Percentiles rank a stretch among this genome's conserved stretches.
Evolutionary conservation across 106 monocot species (phyloP).

Genomic region (Allium fistulosum): DNA sequence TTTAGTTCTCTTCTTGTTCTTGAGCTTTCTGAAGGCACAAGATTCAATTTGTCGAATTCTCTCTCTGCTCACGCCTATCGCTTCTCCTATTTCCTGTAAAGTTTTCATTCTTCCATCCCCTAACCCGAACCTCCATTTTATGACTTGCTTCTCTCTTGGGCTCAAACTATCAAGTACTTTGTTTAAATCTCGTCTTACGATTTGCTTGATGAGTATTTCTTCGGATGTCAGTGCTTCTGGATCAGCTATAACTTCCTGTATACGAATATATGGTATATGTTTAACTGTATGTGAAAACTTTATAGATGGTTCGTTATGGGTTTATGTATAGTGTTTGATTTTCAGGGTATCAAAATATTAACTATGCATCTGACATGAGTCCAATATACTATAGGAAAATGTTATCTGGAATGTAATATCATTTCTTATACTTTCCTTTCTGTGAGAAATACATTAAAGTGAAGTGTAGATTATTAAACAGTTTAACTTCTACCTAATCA

Average conservation of each 20-base stretch:
- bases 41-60: constrained; percentile 89
- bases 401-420: neutral
- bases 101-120: constrained; percentile 83
- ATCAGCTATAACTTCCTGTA: constrained; percentile 76
- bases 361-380: no score
- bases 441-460: no score
- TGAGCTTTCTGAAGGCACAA: constrained; percentile 78
- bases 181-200: constrained; percentile 67
- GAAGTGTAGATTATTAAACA: no score
- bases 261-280: neutral
- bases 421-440: neutral
- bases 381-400: neutral
- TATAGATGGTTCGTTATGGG: no score
- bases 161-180: constrained; percentile 62
- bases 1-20: constrained; percentile 72
- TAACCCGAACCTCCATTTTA: constrained; percentile 76
- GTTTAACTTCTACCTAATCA: no score
- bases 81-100: constrained; percentile 78
- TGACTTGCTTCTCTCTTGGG: constrained; percentile 69
- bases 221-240: constrained; percentile 63
- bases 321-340: no score
- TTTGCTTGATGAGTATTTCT: constrained; percentile 58
- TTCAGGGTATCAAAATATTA: no score
- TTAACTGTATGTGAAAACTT: neutral
- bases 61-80: constrained; percentile 81